Evolutionary conservation across 2,329 filamentous ascomycete species (phyloP), one percentile per base, ranked within the genome.

Genomic region (Phaeosphaeria sp.): DNA sequence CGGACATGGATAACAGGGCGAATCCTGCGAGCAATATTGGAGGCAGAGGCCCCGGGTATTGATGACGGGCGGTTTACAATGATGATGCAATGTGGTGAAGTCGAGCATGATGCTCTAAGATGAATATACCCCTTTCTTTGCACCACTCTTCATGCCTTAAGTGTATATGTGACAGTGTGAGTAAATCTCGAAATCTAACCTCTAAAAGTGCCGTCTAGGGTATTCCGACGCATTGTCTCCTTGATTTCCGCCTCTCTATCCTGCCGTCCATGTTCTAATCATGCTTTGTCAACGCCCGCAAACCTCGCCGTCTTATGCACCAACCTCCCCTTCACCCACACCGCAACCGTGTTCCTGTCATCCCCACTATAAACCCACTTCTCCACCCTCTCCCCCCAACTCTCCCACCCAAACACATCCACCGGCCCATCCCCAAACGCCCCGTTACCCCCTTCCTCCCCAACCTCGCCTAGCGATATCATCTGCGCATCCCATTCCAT

Each of bases 331-430:
- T 84, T 88, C 1, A 98, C 93, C 94, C 94, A 99, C 5, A 99
- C 95, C 66, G 84, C 88, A 68, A 84, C 84, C 2, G 93, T 94
- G 76, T 98, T 98, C 66, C 94, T 83, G 78, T 98, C 95, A 80
- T 98, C 93, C 0, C 95, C 95, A 64, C 87, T 90, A 79, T 91
- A 99, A 60, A 98, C 82, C 95, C 95, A 99, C 82, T 99, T 99
- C 52, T 92, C 91, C 11, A 98, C 80, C 71, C 83, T 87, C 70
- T 98, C 92, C 41, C 90, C 87, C 92, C 91, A 96, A n/a, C 73
- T 86, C 83, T 98, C 94, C 86, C 89, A 92, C 0, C 93, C 93
- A 81, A 97, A 99, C 0, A 97, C 77, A 77, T 97, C 93, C 0
- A 97, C 92, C 47, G 89, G 87, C 0, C 89, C 88, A 3, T 83